phyloP scores from a whole-genome alignment of 164 flowering plant genomes.

The Vitis vinifera region ASM3070453v1 NC_081806.1:19881501-19882000 shows the following conservation, averaged over 20 bases:
- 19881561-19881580: conserved; percentile 6
- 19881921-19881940: too few species aligned
- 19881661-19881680: conserved; percentile 1
- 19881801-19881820: too few species aligned
- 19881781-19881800: too few species aligned
- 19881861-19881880: too few species aligned
- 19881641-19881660: neutral
- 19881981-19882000: neutral
- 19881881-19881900: too few species aligned
- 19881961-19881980: neutral
- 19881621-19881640: neutral
- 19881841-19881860: too few species aligned
- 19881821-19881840: too few species aligned
- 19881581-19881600: neutral
- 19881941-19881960: too few species aligned
- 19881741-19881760: too few species aligned
- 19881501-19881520: neutral
- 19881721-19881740: neutral
- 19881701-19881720: neutral
- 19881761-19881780: too few species aligned
- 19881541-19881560: neutral
- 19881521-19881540: neutral
- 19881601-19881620: neutral
- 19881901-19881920: too few species aligned
- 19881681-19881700: neutral